Evolutionary conservation across 1,284 basidiomycete genomes (phyloP), one percentile per base, ranked within the genome.

Genomic region (Papiliotrema laurentii): DNA sequence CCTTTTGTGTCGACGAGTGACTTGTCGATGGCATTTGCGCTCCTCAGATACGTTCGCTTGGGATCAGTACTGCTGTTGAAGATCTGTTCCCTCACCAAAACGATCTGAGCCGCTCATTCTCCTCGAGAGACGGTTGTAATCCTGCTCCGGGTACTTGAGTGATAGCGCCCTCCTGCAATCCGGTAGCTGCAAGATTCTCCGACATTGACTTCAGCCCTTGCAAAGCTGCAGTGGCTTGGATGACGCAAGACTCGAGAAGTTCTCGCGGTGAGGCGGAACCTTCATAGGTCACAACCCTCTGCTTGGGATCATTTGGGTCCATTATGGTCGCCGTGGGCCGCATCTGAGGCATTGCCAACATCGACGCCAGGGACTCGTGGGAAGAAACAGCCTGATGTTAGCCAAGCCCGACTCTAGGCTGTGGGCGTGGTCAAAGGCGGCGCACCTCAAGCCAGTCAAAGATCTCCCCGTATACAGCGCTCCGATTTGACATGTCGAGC

Each of bases 261-360:
- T 93, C 91, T 45, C 91, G 83, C 7, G 90, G 90, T 4, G 87
- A 85, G 1, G 88, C 81, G 44, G 86, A 85, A 30, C 89, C 89
- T 76, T 93, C 90, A 66, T 94, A 96, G 26, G 86, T 72, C 53
- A 91, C 84, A 5, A 55, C 41, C 16, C 50, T 33, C 3, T 55
- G 50, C 9, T 40, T 18, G 5, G 46, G 33, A 4, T 50, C 49
- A 3, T 49, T 41, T 1, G 57, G 53, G 0, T 54, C 35, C 0
- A 58, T 53, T 16, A 35, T 39, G 4, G 43, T 44, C 14, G 36
- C 37, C 31, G 46, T 39, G 1, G 66, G 57, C 3, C 86, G 82
- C 89, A 93, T 93, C 65, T 89, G 89, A 1, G 90, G 89, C 89
- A 92, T 93, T 0, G 86, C 90, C 81, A 94, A 88, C 86, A 93